Evolutionary conservation across 352 stramenopile genomes (phyloP).

Genomic region (Globisporangium heterothallicum): DNA sequence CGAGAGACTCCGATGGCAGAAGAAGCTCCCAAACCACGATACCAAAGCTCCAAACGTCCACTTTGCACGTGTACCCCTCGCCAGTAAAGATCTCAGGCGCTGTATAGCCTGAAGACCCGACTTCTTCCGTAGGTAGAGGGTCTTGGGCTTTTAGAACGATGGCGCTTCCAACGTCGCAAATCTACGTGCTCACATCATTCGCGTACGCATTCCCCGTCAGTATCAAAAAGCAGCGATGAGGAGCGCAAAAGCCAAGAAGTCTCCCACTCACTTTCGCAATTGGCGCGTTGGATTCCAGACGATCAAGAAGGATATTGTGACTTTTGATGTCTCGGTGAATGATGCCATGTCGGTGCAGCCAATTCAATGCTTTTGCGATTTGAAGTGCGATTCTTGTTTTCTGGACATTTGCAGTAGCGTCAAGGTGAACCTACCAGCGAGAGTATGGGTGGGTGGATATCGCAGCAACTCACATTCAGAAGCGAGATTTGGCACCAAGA

Average conservation of each 20-base stretch:
- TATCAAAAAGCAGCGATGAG: not conserved
- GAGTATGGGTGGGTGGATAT: not conserved
- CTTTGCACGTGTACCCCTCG: conserved; percentile 32
- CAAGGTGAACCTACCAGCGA: not conserved
- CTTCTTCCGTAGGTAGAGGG: conserved; percentile 20
- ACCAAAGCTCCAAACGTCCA: conserved; percentile 44
- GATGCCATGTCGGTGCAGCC: conserved; percentile 28
- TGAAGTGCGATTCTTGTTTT: conserved; percentile 26
- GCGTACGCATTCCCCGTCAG: no score
- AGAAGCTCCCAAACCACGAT: conserved; percentile 40
- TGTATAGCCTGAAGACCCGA: conserved; percentile 38
- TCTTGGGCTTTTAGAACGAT: conserved; percentile 10
- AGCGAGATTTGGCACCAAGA: conserved; percentile 23
- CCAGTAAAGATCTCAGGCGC: conserved; percentile 37
- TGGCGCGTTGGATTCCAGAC: not conserved
- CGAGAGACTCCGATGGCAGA: no score
- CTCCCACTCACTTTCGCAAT: conserved; percentile 23
- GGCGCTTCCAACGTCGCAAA: conserved; percentile 35
- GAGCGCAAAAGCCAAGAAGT: not conserved
- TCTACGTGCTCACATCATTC: conserved; percentile 6
- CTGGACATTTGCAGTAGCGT: conserved; percentile 7
- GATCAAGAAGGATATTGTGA: conserved; percentile 34
- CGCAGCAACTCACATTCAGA: conserved; percentile 17
- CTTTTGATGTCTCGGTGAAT: conserved; percentile 43
- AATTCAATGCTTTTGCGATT: conserved; percentile 25